Evolutionary conservation across 2,329 filamentous ascomycete species (phyloP), one percentile per base, ranked within the genome.

Genomic region (Escovopsis sp.): DNA sequence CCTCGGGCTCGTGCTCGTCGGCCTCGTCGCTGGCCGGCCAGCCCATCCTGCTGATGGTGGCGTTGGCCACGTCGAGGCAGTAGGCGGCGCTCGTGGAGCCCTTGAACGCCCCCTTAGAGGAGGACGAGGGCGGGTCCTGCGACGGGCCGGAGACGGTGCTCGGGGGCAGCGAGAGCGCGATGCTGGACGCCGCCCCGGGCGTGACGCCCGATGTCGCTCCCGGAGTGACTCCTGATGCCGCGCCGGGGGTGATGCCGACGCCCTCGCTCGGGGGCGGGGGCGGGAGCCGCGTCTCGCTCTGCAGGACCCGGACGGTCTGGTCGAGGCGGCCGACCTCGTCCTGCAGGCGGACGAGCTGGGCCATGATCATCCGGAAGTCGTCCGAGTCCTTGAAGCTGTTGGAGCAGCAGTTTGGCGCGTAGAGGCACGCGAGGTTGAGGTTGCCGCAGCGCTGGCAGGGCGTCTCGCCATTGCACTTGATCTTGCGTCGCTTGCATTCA

Each of bases 301-400:
- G 80, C 35, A 94, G 67, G 37, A 73, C 67, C 53, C 71, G 82
- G 54, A 95, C 67, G 51, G 73, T 83, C 45, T 75, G 74, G 54
- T 81, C 84, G 29, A 96, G 72, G 48, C 72, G 72, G 45, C 84
- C 79, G 53, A 95, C 82, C 62, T 94, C 86, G 42, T 89, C 80
- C 58, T 95, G 87, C 20, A 95, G 71, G 8, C 73, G 71, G 10
- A 67, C 65, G 45, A 95, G 76, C 50, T 91, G 82, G 30, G 72
- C 68, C 42, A 77, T 75, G 78, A 95, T 86, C 32, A 79, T 73
- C 54, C 79, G 84, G 67, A 87, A 95, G 58, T 95, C 88, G 9
- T 93, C 84, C 37, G 86, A 87, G 53, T 95, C 88, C 60, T 89
- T 91, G 70, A 94, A 87, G 59, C 76, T 86, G 65, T 76, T 88